A percentile compares a stretch with the other conserved stretches of the same genome.
These are phyloP conservation scores for Neonothopanus nambi DNA, from an alignment of 1,284 basidiomycete genomes.

Conservation along the genomic window DNA sequence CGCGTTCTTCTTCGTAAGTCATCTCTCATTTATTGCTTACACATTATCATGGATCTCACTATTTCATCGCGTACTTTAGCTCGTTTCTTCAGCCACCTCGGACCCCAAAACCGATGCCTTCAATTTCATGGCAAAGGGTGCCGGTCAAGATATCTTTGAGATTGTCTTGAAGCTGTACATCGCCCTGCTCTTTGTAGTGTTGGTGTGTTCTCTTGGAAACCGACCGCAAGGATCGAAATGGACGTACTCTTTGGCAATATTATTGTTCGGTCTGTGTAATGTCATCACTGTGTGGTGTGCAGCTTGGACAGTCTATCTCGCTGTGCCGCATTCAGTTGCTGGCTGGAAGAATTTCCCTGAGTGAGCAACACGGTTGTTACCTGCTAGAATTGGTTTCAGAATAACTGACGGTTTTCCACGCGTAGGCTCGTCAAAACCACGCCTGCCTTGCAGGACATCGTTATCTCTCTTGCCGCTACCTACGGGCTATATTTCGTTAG, in stretches of 20 bases:
- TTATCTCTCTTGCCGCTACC: constrained; percentile 78
- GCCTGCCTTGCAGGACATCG: constrained; percentile 77
- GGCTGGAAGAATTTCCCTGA: constrained; percentile 73
- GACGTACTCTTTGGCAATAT: constrained; percentile 74
- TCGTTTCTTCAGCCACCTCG: constrained; percentile 77
- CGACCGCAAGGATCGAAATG: constrained; percentile 86
- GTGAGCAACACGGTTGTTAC: too few relatives aligned
- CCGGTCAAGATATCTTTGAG: constrained; percentile 77
- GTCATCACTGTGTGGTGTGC: constrained; percentile 86
- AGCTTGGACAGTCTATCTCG: constrained; percentile 83
- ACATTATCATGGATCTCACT: constrained; percentile 12
- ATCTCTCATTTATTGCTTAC: neutral
- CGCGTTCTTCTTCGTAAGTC: constrained; percentile 79
- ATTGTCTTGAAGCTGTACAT: constrained; percentile 84
- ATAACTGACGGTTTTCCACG: constrained; percentile 32
- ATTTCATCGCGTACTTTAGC: constrained; percentile 37
- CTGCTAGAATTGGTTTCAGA: neutral
- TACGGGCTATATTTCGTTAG: constrained; percentile 89
- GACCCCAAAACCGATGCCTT: constrained; percentile 66
- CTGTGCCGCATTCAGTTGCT: constrained; percentile 69
- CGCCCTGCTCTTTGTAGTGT: constrained; percentile 70
- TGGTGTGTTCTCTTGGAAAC: constrained; percentile 85
- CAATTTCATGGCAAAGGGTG: constrained; percentile 71
- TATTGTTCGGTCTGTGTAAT: constrained; percentile 76
- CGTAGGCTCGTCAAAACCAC: constrained; percentile 54